Evolutionary conservation across 2,329 filamentous ascomycete species (phyloP).

Genomic region (Phoma herbarum): DNA sequence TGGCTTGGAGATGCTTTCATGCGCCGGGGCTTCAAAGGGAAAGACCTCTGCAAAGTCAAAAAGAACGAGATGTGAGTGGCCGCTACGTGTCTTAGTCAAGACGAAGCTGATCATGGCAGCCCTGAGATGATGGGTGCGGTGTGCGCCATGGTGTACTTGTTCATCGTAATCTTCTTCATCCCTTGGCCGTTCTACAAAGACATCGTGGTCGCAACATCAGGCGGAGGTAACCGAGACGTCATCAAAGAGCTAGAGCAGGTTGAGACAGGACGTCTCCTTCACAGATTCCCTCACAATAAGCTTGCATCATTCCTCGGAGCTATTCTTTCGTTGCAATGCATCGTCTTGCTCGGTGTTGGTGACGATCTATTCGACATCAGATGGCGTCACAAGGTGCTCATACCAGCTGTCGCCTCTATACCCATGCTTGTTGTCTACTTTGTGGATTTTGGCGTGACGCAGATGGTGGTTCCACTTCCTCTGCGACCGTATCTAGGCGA

Average conservation of each 20-base stretch:
- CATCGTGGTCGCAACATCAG: constrained; percentile 92
- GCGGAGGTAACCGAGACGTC: constrained; percentile 89
- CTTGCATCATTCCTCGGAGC: constrained; percentile 95
- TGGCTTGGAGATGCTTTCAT: constrained; percentile 95
- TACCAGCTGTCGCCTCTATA: constrained; percentile 91
- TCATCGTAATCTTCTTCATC: constrained; percentile 89
- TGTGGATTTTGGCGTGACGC: constrained; percentile 96
- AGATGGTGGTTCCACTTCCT: constrained; percentile 88
- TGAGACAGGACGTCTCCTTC: constrained; percentile 83
- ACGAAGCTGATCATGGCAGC: constrained; percentile 53
- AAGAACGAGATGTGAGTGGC: constrained; percentile 74
- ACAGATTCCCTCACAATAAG: constrained; percentile 95
- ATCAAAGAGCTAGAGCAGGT: constrained; percentile 77
- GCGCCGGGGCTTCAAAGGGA: constrained; percentile 85
- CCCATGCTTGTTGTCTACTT: constrained; percentile 97
- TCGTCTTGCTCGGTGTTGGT: constrained; percentile 88
- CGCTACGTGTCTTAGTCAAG: background rate
- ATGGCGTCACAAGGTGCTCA: constrained; percentile 99
- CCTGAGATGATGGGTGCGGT: constrained; percentile 97
- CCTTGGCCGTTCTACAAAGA: constrained; percentile 99
- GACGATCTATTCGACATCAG: constrained; percentile 98
- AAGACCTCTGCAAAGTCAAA: constrained; percentile 82
- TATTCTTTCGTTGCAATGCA: constrained; percentile 89
- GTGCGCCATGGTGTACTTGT: constrained; percentile 89
- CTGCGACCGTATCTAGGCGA: constrained; percentile 85